Evolutionary conservation across 2,329 filamentous ascomycete species (phyloP).

Genomic region (Coccinonectria pachysandricola): DNA sequence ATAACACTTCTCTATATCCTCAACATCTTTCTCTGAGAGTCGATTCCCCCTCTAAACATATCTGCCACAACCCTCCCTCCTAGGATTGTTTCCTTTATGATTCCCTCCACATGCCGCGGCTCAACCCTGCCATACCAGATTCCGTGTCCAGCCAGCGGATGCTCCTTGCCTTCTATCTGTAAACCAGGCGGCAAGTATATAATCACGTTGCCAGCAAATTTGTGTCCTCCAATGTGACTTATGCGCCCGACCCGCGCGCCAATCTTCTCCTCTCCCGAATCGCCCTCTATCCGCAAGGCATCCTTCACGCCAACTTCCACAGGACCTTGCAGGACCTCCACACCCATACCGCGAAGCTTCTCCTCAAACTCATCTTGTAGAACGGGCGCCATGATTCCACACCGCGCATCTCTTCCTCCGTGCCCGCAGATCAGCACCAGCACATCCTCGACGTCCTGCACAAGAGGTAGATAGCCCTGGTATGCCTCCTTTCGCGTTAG

Average conservation of each 20-base stretch:
- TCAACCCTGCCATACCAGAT: slow-evolving; percentile 78
- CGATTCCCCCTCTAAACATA: slow-evolving; percentile 62
- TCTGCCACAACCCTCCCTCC: slow-evolving; percentile 59
- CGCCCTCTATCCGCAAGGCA: slow-evolving; percentile 12
- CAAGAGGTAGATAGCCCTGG: slow-evolving; percentile 41
- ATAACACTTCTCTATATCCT: slow-evolving; percentile 25
- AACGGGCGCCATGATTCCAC: slow-evolving; percentile 69
- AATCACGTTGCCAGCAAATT: slow-evolving; percentile 78
- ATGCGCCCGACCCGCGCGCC: slow-evolving; percentile 58
- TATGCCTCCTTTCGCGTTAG: slow-evolving; percentile 41
- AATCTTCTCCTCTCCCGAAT: slow-evolving; percentile 4
- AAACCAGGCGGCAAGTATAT: slow-evolving; percentile 59
- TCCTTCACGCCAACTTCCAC: slow-evolving; percentile 23
- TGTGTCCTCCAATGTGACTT: slow-evolving; percentile 76
- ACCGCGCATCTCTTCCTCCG: slow-evolving; percentile 68
- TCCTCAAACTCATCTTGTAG: slow-evolving; percentile 60
- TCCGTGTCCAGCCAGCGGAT: slow-evolving; percentile 58
- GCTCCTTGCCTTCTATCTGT: slow-evolving; percentile 30
- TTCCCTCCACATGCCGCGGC: slow-evolving; percentile 64
- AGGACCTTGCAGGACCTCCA: slow-evolving; percentile 37
- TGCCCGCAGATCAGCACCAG: slow-evolving; percentile 86
- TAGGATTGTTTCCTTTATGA: slow-evolving; percentile 60
- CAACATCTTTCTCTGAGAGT: slow-evolving; percentile 41
- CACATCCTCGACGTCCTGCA: slow-evolving; percentile 54
- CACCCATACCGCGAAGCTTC: slow-evolving; percentile 40